Evolutionary conservation across 2,329 filamentous ascomycete species (phyloP).

Genomic region (Verticillium nubilum): DNA sequence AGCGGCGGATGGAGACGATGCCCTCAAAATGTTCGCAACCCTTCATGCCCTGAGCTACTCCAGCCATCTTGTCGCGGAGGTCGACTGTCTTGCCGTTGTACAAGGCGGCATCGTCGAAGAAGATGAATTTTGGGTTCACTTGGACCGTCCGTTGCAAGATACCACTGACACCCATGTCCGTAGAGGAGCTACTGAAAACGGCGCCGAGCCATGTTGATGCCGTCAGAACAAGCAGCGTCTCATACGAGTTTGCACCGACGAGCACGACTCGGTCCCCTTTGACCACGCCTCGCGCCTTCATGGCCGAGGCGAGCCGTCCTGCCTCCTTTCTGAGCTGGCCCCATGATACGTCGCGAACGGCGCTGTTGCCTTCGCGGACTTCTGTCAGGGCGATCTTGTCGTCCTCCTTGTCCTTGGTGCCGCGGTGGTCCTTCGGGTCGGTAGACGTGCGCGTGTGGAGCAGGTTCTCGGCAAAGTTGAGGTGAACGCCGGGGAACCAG

Average conservation of each 20-base stretch:
- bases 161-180: constrained; percentile 78
- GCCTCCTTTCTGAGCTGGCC: constrained; percentile 55
- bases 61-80: constrained; percentile 64
- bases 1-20: constrained; percentile 62
- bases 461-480: constrained; percentile 80
- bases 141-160: constrained; percentile 70
- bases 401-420: constrained; percentile 63
- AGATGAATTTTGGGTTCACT: constrained; percentile 73
- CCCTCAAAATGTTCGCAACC: constrained; percentile 55
- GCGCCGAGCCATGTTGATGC: constrained; percentile 67
- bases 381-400: constrained; percentile 65
- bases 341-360: constrained; percentile 59
- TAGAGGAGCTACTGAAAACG: constrained; percentile 70
- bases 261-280: constrained; percentile 72
- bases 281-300: constrained; percentile 59
- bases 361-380: constrained; percentile 60
- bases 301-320: constrained; percentile 56
- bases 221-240: constrained; percentile 67
- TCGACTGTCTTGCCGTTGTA: constrained; percentile 77
- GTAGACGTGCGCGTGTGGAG: constrained; percentile 51
- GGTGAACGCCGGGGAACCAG: constrained; percentile 69
- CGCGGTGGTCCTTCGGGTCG: constrained; percentile 35
- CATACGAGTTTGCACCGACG: constrained; percentile 69
- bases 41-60: constrained; percentile 60
- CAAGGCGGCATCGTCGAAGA: constrained; percentile 73